phyloP scores from a whole-genome alignment of 495 filamentous ascomycete species.

The Bacidia rubella region DNA sequence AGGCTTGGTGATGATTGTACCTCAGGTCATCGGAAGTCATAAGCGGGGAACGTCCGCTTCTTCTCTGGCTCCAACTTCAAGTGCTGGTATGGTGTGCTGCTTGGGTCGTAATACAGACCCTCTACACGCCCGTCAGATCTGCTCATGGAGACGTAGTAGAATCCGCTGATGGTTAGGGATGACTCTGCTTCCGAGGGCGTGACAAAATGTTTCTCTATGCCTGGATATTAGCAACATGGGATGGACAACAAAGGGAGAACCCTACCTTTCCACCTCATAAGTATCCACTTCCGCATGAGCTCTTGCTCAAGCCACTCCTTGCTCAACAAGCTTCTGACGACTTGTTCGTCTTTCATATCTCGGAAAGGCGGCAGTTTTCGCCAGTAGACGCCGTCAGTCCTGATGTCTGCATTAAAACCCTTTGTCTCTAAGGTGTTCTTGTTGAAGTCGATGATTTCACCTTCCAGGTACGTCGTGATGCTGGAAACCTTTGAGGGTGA shows the following conservation, averaged over 20 bases:
- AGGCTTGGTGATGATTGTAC: no score
- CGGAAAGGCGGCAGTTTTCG: constrained; percentile 55
- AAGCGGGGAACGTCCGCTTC: constrained; percentile 31
- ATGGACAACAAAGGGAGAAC: no score
- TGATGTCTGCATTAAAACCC: constrained; percentile 45
- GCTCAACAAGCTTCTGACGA: constrained; percentile 45
- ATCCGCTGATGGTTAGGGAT: constrained; percentile 60
- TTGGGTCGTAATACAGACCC: constrained; percentile 61
- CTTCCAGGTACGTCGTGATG: constrained; percentile 62
- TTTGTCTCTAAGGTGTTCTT: constrained; percentile 55
- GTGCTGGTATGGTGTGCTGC: constrained; percentile 58
- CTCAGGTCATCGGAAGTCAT: constrained; percentile 25
- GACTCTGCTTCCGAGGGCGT: constrained; percentile 42
- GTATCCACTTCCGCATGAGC: constrained; percentile 46
- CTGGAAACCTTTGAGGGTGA: constrained; percentile 42
- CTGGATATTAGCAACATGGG: not conserved
- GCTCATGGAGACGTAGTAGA: constrained; percentile 58
- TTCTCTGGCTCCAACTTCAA: constrained; percentile 42
- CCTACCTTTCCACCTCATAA: constrained; percentile 70
- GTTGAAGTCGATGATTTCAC: constrained; percentile 65
- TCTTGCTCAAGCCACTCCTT: constrained; percentile 39
- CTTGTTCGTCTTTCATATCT: constrained; percentile 40
- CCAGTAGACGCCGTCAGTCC: constrained; percentile 59
- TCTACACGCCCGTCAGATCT: constrained; percentile 49
- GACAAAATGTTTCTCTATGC: constrained; percentile 56